Evolutionary conservation across 2,329 filamentous ascomycete species (phyloP).

Genomic region (Furcasterigmium furcatum): DNA sequence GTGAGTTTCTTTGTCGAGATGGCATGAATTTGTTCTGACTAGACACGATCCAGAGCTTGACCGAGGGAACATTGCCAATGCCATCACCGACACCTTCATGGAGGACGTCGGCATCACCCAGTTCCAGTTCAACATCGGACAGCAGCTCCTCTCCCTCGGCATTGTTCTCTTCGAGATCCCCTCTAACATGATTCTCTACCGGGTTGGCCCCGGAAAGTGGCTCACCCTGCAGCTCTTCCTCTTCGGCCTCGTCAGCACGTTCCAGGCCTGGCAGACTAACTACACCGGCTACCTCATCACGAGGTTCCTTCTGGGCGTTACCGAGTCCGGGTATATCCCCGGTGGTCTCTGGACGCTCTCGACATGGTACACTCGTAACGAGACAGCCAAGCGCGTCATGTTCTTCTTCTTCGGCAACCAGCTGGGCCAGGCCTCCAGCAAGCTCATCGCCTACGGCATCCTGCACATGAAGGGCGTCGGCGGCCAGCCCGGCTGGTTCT

Average conservation of each 20-base stretch:
- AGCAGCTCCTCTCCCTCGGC: constrained; percentile 45
- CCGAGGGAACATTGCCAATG: constrained; percentile 26
- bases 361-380: constrained; percentile 27
- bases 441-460: constrained; percentile 33
- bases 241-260: constrained; percentile 41
- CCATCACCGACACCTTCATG: constrained; percentile 29
- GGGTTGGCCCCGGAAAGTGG: constrained; percentile 41
- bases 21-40: not conserved
- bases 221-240: constrained; percentile 49
- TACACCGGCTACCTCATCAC: constrained; percentile 30
- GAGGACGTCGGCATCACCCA: constrained; percentile 46
- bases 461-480: constrained; percentile 22
- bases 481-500: constrained; percentile 26
- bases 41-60: constrained; percentile 25
- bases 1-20: constrained; percentile 20
- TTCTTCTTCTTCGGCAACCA: constrained; percentile 55
- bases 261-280: constrained; percentile 33
- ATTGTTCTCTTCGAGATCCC: constrained; percentile 44
- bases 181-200: constrained; percentile 43
- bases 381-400: constrained; percentile 36
- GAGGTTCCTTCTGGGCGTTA: not conserved
- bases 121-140: constrained; percentile 48
- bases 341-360: constrained; percentile 43
- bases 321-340: constrained; percentile 43
- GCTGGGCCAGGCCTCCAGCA: constrained; percentile 40